Base-by-base conservation (phyloP, 805 yeast genomes). In the Schizosaccharomyces osmophilus region DNA sequence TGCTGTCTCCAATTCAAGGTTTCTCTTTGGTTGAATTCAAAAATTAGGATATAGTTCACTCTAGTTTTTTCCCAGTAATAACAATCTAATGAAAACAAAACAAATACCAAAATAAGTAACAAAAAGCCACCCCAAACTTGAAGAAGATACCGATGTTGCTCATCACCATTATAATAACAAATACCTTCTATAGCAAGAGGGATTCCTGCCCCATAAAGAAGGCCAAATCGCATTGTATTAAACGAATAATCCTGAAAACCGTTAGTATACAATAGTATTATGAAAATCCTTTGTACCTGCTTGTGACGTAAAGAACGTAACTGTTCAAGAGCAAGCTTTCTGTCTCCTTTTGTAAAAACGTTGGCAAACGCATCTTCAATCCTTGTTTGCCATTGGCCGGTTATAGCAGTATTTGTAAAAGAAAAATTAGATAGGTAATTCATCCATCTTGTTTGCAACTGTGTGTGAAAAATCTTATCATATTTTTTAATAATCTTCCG, bases 101-200 rank as follows among this genome's bases (percentile, higher is more conserved):
- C 66, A 5, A 81, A 72, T 67, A 84, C 77, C n/a, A 89, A 65
- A 41, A 77, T 73, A 4, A 83, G 69, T 63, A 88, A 67, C 65
- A 87, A 78, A 70, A 87, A 88, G 0, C 97, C 97, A 8, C 84
- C 97, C 95, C 96, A 93, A 2, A 93, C 76, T 67, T 94, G 97
- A 51, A 90, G 70, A 62, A 90, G 68, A 29, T 51, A 51, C n/a
- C 15, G 6, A 17, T 22, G 19, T 24, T 29, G 31, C 17, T 51
- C 57, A 29, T 22, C 26, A 24, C 31, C 31, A 4, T 51, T 22
- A 24, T 51, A 51, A 51, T 51, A 51, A 29, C 57, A 51, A 22
- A 29, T 9, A 6, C n/a, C 57, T 29, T 51, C 57, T 24, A 51
- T 24, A 8, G 57, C 31, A 11, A 51, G n/a, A 22, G 36, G 36